Evolutionary conservation across 306 rosid genomes (phyloP).

Genomic region (Rosa persica): DNA sequence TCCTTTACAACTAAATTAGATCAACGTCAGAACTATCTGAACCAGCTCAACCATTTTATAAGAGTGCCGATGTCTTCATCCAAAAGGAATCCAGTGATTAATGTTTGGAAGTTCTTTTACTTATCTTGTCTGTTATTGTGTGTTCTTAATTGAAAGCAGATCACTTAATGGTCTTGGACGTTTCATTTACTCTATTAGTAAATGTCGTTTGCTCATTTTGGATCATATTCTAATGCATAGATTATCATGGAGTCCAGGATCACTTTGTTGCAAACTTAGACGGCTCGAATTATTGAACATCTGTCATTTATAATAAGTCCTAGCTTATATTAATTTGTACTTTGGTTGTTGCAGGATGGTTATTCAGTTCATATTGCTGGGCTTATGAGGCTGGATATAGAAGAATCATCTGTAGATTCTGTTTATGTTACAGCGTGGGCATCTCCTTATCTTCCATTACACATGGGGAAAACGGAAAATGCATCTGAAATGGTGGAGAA

Average conservation of each 20-base stretch:
- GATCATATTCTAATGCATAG: neutral
- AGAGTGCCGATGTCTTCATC: neutral
- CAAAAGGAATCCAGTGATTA: neutral
- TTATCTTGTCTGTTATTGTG: neutral
- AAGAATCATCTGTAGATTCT: slow-evolving; percentile 62
- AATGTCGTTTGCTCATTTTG: neutral
- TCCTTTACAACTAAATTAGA: neutral
- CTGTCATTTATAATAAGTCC: neutral
- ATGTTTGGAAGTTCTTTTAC: neutral
- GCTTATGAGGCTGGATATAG: slow-evolving; percentile 85
- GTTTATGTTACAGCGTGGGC: slow-evolving; percentile 90
- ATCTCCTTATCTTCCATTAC: slow-evolving; percentile 81
- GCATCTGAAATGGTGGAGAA: slow-evolving; percentile 57
- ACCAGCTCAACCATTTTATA: neutral
- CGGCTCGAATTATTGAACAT: neutral
- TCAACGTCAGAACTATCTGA: neutral
- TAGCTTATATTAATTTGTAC: slow-evolving; percentile 23
- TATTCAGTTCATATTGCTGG: slow-evolving; percentile 88
- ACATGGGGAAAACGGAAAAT: slow-evolving; percentile 89
- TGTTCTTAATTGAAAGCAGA: neutral
- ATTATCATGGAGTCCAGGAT: neutral
- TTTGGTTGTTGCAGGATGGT: slow-evolving; percentile 60
- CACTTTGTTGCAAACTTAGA: neutral
- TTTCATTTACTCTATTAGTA: neutral
- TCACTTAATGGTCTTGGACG: neutral